Base-by-base conservation (phyloP, 164 flowering plant species). In the Vitis rotundifolia region DNA sequence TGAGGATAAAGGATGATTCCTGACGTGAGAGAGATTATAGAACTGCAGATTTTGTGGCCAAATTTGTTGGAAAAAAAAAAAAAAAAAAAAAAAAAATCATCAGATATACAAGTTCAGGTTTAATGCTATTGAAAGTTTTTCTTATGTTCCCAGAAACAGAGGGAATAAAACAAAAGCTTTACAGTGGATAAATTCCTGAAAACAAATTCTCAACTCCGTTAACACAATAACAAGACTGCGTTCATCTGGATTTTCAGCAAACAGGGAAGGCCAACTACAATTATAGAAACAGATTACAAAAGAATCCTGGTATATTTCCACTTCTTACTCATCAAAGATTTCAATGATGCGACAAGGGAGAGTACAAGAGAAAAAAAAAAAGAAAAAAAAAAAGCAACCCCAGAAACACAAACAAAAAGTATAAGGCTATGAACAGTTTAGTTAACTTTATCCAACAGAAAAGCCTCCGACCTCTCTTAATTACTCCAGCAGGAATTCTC, bases 401-500 rank as follows among this genome's bases (percentile, higher is more conserved):
- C 18, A 66, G 15, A 51, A 59, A 44, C 57, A 29, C 26, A 15
- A 29, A 10, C 51, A 31, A 57, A 54, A 63, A 60, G 37, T 73
- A 64, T 68, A 72, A 14, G 63, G 28, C 69, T 67, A 59, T 74
- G 68, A 70, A 64, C 65, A 68, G 55, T 61, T 55, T 49, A 26
- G 59, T 28, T 18, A 3, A 37, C 44, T 9, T 16, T 59, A 62
- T 6, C 57, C 37, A 51, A 26, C 15, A 26, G 5, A 54, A 18
- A 71, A 7, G 12, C 9, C 19, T 4, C 15, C 11, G 19, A 2
- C 37, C 11, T 18, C 31, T 18, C 12, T 13, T 55, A 47, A 47
- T 85, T 74, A 87, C 61, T 78, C 64, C 44, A 87, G 73, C 59
- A 71, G 13, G 52, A 87, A 81, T 6, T 87, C 85, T 48, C 68